Evolutionary conservation across 2,329 filamentous ascomycete species (phyloP), one percentile per base, ranked within the genome.

Genomic region (Setomelanomma holmii): DNA sequence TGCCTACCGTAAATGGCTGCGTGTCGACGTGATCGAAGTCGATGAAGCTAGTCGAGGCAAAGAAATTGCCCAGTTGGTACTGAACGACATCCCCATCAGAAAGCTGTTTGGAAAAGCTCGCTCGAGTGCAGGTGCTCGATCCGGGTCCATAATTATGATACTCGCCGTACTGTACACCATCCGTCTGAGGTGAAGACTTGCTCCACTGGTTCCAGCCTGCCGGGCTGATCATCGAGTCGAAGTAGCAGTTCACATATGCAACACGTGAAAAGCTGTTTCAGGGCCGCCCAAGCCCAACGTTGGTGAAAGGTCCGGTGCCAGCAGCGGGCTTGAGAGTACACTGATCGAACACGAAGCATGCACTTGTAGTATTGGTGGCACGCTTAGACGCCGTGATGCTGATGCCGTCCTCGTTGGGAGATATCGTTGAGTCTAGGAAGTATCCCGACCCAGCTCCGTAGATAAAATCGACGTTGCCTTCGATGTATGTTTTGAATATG

Each of bases 401-500:
- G 46, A 69, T 61, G n/a, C 60, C 68, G 33, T 76, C 73, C 23
- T 68, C 64, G 36, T 74, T 75, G 0, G 73, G 68, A 4, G 72
- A 66, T 17, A 76, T 76, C 5, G 70, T 74, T 6, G 68, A 69
- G 49, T 68, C 70, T n/a, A 63, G 64, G 68, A 81, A 80, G 55
- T 80, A 80, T 5, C 68, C 78, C 0, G 76, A 68, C 2, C 78
- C 78, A 21, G 71, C 66, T 8, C 78, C 78, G 61, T 74, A 75
- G 19, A 76, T 79, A 69, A 79, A 78, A 33, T 80, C 76, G 27
- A 77, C 68, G 21, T 75, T 75, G 4, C 75, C 76, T 49, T 74
- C 71, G 27, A 77, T 69, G 50, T 76, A 75, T 6, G 69, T 72
- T 55, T 76, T 75, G 58, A 73, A 76, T 2, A 71, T 67, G 55